Base-by-base conservation (phyloP, 148 eudicot species). In the Amaranthus cruentus region DNA sequence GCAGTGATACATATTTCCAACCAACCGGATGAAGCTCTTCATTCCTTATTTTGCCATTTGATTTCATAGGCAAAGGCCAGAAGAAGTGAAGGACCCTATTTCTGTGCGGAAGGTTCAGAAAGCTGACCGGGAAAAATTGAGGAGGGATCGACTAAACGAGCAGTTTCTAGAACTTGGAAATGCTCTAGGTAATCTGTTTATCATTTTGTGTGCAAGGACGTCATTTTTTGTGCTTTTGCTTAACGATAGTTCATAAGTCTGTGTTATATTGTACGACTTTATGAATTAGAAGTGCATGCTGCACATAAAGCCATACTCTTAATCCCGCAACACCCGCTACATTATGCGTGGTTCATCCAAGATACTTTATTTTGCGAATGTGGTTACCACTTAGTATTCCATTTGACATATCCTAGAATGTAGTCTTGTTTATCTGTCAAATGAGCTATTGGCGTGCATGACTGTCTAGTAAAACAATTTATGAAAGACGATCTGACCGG, bases 61-160 rank as follows among this genome's bases (percentile, higher is more conserved):
- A 50, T 69, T 47, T 76, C 38, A 55, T 75, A 80, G 87, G 55
- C 84, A 81, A 72, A 83, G 78, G 86, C 77, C 55, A 38, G 88
- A 84, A 61, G 88, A 84, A 79, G 81, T 15, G 42, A 79, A 84
- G 62, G 88, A 88, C 68, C 60, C 84, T 8, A 52, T 71, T 44
- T 53, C 67, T 53, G 85, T 85, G 13, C 85, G 89, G 77, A 88
- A 84, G 79, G 89, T 88, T 66, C 91, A 88, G 80, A 88, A 88
- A 81, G 92, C 92, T 7, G 89, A 86, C 81, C 92, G 92, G 63
- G 92, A 88, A 81, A 88, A 84, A 70, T 78, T 88, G 80, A 84
- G 92, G 87, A 84, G 92, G 79, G 92, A 84, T 76, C 85, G 83
- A 18, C 63, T 88, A 12, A 88, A 88, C 62, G 92, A 88, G 77